phyloP scores from a whole-genome alignment of 345 rosid genomes.

The Citrus unshiu region DNA sequence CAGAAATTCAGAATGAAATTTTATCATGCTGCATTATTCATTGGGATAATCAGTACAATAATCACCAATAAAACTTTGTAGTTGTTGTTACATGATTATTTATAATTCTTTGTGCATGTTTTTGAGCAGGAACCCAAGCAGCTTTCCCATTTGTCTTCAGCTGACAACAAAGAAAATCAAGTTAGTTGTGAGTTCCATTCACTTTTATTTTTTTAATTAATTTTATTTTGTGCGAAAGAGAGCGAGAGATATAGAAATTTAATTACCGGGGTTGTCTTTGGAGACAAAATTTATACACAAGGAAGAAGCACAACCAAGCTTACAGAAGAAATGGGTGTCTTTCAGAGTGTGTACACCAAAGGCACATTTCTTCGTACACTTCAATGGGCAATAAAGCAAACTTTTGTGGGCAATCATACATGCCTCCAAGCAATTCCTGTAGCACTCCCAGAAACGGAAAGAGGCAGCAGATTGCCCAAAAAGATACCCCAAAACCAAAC shows the following conservation, averaged over 20 bases:
- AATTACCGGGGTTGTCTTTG: not conserved
- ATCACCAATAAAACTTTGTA: too few relatives aligned
- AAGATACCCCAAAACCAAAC: not conserved
- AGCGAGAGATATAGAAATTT: not conserved
- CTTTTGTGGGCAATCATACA: not conserved
- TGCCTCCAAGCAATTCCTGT: not conserved
- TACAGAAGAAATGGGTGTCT: too few relatives aligned
- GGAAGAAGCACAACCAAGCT: constrained; percentile 1
- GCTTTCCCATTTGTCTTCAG: not conserved
- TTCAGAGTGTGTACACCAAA: not conserved
- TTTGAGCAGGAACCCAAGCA: not conserved
- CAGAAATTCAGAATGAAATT: too few relatives aligned
- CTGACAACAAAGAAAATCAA: too few relatives aligned
- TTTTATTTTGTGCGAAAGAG: not conserved
- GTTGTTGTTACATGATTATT: too few relatives aligned
- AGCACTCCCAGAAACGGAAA: not conserved
- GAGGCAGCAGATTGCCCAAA: not conserved
- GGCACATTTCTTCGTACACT: not conserved
- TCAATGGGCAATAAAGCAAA: not conserved
- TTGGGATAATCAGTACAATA: too few relatives aligned
- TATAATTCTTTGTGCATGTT: not conserved
- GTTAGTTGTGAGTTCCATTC: too few relatives aligned
- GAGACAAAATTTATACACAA: not conserved
- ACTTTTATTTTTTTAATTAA: too few relatives aligned
- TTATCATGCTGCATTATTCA: too few relatives aligned